A percentile compares a stretch with the other conserved stretches of the same genome.
Conservation (phyloP, 2,329 filamentous ascomycete genomes). For the Trichoderma guizhouense region DNA sequence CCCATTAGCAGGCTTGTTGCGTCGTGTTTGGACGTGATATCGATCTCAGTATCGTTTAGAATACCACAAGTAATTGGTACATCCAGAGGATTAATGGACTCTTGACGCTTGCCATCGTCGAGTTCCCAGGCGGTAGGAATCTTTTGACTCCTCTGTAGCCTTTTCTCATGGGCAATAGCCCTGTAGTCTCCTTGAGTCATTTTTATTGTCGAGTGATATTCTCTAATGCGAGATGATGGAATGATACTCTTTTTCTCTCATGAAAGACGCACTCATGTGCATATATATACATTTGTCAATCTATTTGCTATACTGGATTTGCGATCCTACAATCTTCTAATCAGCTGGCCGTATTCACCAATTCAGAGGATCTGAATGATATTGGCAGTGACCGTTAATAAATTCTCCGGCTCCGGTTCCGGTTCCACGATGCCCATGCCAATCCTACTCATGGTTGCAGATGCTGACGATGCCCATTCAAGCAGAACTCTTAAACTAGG, state of each 20-base stretch:
- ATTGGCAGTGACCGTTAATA: neutral
- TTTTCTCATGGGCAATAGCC: neutral
- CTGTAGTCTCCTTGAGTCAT: neutral
- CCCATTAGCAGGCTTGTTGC: slow-evolving; percentile 36
- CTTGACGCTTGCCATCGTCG: neutral
- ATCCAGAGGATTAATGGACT: neutral
- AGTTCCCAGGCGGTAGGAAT: neutral
- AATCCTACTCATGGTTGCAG: neutral
- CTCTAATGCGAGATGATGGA: neutral
- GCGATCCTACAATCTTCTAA: neutral
- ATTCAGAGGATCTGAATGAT: neutral
- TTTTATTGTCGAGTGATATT: too few relatives aligned
- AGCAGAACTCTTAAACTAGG: neutral
- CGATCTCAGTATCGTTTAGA: slow-evolving; percentile 46
- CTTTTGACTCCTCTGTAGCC: neutral
- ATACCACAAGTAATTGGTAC: slow-evolving; percentile 25
- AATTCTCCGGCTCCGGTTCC: neutral
- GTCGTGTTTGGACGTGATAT: slow-evolving; percentile 52
- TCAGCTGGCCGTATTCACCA: neutral
- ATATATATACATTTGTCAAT: neutral
- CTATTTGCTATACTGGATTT: neutral
- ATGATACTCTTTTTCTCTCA: neutral
- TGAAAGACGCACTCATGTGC: neutral
- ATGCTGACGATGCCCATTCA: neutral
- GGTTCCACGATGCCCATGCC: neutral